Base-by-base conservation (phyloP, 2,329 filamentous ascomycete genomes). In the Cordyceps fumosorosea region DNA sequence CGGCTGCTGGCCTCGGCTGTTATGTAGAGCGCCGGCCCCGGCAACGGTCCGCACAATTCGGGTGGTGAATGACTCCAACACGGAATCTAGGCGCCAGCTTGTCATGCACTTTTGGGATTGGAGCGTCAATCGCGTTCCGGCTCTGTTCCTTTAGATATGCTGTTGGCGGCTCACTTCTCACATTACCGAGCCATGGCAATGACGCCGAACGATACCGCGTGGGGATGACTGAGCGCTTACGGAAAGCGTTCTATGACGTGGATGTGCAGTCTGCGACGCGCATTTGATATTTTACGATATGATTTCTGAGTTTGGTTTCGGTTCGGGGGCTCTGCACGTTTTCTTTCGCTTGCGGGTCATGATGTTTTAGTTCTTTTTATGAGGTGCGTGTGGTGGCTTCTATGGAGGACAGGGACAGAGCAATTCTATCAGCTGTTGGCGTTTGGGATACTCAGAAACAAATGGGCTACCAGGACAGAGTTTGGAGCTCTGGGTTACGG, bases 1-100 rank as follows among this genome's bases (percentile, higher is more conserved):
- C 75, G 77, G 62, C 70, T 79, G 55, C 68, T 79, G 64, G 76
- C 77, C 61, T 76, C 75, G 60, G 69, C 75, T 65, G 76, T 78
- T 68, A 76, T 78, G 75, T 78, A 77, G 72, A 68, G 66, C 45
- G 57, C 62, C 63, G 67, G 58, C 67, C 65, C 62, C 20, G 59
- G 44, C 60, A 47, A 54, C 40, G 60, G 50, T 16, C 60, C 37
- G 60, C n/a, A 56, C 26, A 37, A 14, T 20, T 48, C 29, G 59
- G 51, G 42, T 11, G 22, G 20, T 16, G 51, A 34, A 45, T 60
- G 24, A 34, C 12, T 1, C 40, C 14, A 26, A 45, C 3, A 12
- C 26, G 37, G 26, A 7, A 26, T 44, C 40, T 10, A n/a, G n/a
- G 18, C 37, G 20, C 26, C 44, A 29, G 18, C 26, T 11, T 26